Percentiles rank a stretch among this genome's conserved stretches.
phyloP scores from a whole-genome alignment of 768 basidiomycete genomes.

The Tylopilus rubrobrunneus region DNA sequence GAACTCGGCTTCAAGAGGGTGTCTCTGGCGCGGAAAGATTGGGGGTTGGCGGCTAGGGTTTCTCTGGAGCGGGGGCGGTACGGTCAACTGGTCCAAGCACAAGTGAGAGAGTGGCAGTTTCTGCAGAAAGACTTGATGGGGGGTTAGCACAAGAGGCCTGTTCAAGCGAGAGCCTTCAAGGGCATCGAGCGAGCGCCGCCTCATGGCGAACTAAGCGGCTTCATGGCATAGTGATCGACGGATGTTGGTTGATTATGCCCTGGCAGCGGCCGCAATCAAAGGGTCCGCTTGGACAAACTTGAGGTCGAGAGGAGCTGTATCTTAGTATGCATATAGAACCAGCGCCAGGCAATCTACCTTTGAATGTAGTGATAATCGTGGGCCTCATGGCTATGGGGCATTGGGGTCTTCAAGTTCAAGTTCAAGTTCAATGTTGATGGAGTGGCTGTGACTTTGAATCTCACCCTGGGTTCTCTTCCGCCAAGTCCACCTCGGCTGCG shows the following conservation, averaged over 20 bases:
- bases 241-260: neutral
- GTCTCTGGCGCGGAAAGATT: neutral
- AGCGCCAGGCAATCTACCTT: too few species aligned
- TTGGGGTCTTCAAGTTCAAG: too few species aligned
- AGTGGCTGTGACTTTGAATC: too few species aligned
- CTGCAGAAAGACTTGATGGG: slow-evolving; percentile 3
- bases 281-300: neutral
- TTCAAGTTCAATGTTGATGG: too few species aligned
- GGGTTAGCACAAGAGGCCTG: neutral
- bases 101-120: neutral
- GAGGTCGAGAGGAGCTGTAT: too few species aligned
- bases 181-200: slow-evolving; percentile 11
- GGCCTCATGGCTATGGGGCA: too few species aligned
- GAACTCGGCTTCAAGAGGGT: too few species aligned
- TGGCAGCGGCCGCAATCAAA: too few species aligned
- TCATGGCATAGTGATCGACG: slow-evolving; percentile 7
- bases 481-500: too few species aligned
- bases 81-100: neutral
- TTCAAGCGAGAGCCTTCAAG: slow-evolving; percentile 1
- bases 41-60: neutral
- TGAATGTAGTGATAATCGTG: too few species aligned
- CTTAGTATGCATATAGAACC: too few species aligned
- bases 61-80: slow-evolving; percentile 2
- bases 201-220: slow-evolving; percentile 22
- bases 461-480: too few species aligned